Conservation (phyloP, 2,329 filamentous ascomycete genomes). For the Calonectria hawksworthii region DNA sequence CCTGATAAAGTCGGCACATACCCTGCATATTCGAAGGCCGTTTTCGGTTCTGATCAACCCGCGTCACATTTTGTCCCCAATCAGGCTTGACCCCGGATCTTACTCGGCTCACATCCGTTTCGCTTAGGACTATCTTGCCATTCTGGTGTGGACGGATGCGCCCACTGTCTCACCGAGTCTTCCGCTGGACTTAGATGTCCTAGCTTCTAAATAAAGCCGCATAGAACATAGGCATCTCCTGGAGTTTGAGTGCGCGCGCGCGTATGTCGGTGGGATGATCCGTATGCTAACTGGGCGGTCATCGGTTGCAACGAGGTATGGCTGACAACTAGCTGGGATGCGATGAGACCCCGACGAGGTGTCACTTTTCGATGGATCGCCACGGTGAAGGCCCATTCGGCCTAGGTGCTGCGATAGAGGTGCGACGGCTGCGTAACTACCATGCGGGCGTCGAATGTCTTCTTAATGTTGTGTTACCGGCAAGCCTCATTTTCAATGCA, state of each 20-base stretch:
- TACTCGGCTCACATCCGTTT: slow-evolving; percentile 21
- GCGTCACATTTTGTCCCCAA: slow-evolving; percentile 14
- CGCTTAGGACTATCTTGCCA: slow-evolving; percentile 6
- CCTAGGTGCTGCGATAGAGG: neutral
- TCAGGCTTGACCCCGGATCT: slow-evolving; percentile 18
- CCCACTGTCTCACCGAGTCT: slow-evolving; percentile 7
- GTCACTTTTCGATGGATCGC: slow-evolving; percentile 6
- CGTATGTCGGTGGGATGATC: neutral
- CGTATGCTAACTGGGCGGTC: neutral
- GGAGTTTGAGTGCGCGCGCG: neutral
- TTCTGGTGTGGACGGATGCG: slow-evolving; percentile 10
- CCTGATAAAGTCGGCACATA: slow-evolving; percentile 18
- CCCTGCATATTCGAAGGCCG: slow-evolving; percentile 11
- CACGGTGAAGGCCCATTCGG: neutral
- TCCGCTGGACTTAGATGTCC: neutral
- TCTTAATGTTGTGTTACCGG: neutral
- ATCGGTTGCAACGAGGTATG: slow-evolving; percentile 3
- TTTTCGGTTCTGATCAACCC: slow-evolving; percentile 19
- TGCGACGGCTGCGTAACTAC: slow-evolving; percentile 2
- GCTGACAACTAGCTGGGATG: neutral
- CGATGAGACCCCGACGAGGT: neutral
- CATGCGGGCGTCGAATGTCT: neutral
- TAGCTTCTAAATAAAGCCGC: slow-evolving; percentile 1
- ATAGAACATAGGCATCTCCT: neutral
- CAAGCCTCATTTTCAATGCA: slow-evolving; percentile 11